A percentile compares a stretch with the other conserved stretches of the same genome.
Conservation (phyloP, 306 rosid species). For the Senna siamea region DNA sequence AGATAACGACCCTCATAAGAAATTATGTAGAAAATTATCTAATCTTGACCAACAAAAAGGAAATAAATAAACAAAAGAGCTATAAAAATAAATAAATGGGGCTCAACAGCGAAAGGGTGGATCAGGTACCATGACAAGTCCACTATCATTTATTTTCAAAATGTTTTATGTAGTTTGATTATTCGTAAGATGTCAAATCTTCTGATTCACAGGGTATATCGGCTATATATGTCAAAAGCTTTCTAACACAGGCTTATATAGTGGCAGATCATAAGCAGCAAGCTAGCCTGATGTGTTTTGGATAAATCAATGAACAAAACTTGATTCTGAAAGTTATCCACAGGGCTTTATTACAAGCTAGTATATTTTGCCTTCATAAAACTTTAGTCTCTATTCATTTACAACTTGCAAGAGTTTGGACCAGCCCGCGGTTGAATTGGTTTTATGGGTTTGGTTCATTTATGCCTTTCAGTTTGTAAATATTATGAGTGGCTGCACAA, state of each 20-base stretch:
- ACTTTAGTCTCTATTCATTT: no score
- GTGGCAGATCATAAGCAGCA: no score
- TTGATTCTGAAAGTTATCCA: no score
- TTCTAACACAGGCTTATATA: no score
- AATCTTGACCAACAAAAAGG: slow-evolving; percentile 14
- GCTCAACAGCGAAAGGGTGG: slow-evolving; percentile 17
- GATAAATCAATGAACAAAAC: background rate
- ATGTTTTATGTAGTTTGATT: no score
- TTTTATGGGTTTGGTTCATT: background rate
- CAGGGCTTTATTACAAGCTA: no score
- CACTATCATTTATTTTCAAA: slow-evolving; percentile 19
- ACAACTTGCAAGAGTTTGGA: background rate
- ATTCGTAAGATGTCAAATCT: no score
- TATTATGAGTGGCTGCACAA: background rate
- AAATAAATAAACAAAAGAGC: slow-evolving; percentile 21
- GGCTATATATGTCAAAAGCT: no score
- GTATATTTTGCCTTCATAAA: no score
- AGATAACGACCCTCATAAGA: slow-evolving; percentile 18
- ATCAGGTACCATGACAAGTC: slow-evolving; percentile 22
- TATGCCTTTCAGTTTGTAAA: background rate
- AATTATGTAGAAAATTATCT: background rate
- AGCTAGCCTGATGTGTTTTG: background rate
- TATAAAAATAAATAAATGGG: background rate
- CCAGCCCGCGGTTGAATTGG: background rate
- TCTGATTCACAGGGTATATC: no score